phyloP scores from a whole-genome alignment of 768 basidiomycete species.

The Hygrocybe punicea region DNA sequence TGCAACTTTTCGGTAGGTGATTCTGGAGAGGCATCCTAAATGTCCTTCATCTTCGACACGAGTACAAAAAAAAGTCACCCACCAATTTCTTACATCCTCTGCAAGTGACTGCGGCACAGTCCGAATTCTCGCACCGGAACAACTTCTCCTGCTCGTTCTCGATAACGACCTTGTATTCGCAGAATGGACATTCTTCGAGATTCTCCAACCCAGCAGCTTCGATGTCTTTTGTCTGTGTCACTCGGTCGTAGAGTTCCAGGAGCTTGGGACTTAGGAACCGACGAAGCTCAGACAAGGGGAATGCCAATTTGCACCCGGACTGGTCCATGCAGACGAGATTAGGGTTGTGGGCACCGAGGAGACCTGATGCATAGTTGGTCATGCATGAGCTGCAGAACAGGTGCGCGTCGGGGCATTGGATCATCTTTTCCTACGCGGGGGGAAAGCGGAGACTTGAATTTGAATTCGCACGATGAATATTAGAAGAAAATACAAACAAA shows the following conservation, averaged over 20 bases:
- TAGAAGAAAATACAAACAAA: background rate
- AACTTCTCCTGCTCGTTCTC: slow-evolving; percentile 64
- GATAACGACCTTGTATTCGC: slow-evolving; percentile 82
- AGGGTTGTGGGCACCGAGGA: slow-evolving; percentile 61
- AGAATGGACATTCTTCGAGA: slow-evolving; percentile 87
- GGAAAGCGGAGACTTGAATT: too few species aligned
- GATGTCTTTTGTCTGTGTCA: slow-evolving; percentile 76
- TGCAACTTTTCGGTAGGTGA: slow-evolving; percentile 77
- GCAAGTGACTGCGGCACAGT: slow-evolving; percentile 76
- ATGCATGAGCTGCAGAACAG: slow-evolving; percentile 80
- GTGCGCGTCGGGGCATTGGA: slow-evolving; percentile 87
- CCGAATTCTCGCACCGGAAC: slow-evolving; percentile 53
- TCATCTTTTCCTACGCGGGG: slow-evolving; percentile 82
- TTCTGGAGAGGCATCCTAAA: slow-evolving; percentile 43
- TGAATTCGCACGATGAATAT: too few species aligned
- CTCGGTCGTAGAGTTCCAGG: slow-evolving; percentile 64
- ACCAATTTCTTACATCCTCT: slow-evolving; percentile 72
- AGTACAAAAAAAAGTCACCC: slow-evolving; percentile 23
- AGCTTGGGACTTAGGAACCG: slow-evolving; percentile 68
- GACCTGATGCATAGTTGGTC: slow-evolving; percentile 60
- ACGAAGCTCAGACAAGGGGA: slow-evolving; percentile 64
- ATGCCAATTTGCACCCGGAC: slow-evolving; percentile 64
- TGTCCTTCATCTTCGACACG: background rate
- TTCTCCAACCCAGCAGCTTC: slow-evolving; percentile 73
- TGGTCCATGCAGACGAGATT: slow-evolving; percentile 80